These are phyloP conservation scores for Cystofilobasidium macerans DNA, from an alignment of 768 basidiomycete genomes.

Conservation along the genomic window DNA sequence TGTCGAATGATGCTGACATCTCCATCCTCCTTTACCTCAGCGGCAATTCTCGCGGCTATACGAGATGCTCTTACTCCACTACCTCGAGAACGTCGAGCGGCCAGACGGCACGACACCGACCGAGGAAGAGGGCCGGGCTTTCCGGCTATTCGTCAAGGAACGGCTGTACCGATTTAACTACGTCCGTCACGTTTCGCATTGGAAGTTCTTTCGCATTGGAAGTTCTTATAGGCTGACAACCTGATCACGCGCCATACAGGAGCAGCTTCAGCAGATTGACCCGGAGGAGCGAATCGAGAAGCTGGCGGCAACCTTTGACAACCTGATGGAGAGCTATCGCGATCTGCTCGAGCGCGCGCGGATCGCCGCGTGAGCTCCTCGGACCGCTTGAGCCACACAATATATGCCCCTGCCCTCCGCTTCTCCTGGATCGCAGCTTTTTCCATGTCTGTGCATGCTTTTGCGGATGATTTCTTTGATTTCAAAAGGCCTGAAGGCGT, in stretches of 20 bases:
- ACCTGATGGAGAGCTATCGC: slow-evolving; percentile 70
- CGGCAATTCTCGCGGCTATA: slow-evolving; percentile 84
- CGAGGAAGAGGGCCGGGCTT: slow-evolving; percentile 44
- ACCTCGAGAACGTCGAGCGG: slow-evolving; percentile 54
- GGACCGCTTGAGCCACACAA: too few relatives aligned
- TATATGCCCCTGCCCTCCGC: too few relatives aligned
- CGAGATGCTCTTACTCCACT: slow-evolving; percentile 76
- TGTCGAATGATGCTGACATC: background rate
- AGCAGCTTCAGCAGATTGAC: slow-evolving; percentile 66
- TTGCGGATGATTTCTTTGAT: too few relatives aligned
- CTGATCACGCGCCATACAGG: background rate
- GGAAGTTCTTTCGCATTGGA: too few relatives aligned
- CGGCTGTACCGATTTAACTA: slow-evolving; percentile 90
- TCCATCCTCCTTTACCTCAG: slow-evolving; percentile 40
- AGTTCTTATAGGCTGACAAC: too few relatives aligned
- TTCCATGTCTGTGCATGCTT: too few relatives aligned
- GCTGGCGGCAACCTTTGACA: slow-evolving; percentile 84
- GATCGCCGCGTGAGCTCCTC: too few relatives aligned
- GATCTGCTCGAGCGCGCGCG: slow-evolving; percentile 50
- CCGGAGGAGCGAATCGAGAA: slow-evolving; percentile 77
- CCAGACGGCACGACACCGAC: slow-evolving; percentile 33
- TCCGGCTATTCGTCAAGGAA: slow-evolving; percentile 72
- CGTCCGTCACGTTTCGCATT: slow-evolving; percentile 48
- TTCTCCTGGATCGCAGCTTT: too few relatives aligned
- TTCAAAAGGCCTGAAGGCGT: too few relatives aligned